A percentile compares a stretch with the other conserved stretches of the same genome.
Conservation (phyloP, 2,329 filamentous ascomycete genomes). For the Ceratocystis harringtonii region DNA sequence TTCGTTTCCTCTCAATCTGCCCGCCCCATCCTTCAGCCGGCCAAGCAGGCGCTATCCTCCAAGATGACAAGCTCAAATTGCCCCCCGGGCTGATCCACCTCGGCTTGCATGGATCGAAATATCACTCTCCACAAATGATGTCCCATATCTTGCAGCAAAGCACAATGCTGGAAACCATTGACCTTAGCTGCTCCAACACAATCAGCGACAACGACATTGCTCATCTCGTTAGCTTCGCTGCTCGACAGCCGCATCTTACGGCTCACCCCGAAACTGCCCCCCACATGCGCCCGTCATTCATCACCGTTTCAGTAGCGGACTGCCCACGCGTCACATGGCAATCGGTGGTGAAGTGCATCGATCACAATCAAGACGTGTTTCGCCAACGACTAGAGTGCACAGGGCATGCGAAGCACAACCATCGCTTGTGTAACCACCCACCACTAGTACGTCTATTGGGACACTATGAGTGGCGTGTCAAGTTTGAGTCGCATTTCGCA, state of each 20-base stretch:
- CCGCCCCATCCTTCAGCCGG: background rate
- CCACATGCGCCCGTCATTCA: background rate
- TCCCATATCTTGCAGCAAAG: constrained; percentile 1
- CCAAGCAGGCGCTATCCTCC: background rate
- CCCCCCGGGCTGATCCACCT: background rate
- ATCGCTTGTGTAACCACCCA: background rate
- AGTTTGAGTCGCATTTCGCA: background rate
- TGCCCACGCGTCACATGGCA: background rate
- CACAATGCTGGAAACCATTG: background rate
- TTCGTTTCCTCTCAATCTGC: background rate
- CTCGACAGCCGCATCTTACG: too few relatives aligned
- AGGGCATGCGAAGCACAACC: background rate
- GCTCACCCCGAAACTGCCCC: background rate
- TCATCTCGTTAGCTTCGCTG: background rate
- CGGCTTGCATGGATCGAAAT: background rate
- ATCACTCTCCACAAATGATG: background rate
- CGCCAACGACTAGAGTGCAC: background rate
- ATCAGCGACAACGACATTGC: background rate
- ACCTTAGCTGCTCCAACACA: background rate
- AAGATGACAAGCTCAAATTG: background rate
- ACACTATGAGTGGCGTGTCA: background rate
- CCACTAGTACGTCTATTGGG: background rate
- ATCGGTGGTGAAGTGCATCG: background rate
- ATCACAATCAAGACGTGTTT: background rate
- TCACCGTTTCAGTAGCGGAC: background rate